Conservation (phyloP, 2,329 filamentous ascomycete genomes). For the Fusarium lateritium region DNA sequence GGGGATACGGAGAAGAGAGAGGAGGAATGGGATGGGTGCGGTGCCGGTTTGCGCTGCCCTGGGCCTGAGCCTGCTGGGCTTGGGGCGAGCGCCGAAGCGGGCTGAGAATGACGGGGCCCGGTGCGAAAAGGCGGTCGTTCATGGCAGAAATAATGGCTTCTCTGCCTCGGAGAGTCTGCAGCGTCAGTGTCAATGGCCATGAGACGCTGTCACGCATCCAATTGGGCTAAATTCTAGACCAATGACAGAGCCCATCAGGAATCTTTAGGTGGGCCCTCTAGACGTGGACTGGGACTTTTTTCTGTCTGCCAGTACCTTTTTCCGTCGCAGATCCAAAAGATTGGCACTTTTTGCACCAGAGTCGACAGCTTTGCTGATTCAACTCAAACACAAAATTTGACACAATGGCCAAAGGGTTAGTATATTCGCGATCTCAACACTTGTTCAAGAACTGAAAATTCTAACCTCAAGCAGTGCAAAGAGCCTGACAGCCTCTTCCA, state of each 20-base stretch:
- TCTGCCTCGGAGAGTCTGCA: slow-evolving; percentile 37
- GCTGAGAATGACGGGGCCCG: slow-evolving; percentile 50
- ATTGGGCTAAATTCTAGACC: slow-evolving; percentile 22
- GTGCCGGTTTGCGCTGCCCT: slow-evolving; percentile 48
- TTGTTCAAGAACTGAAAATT: slow-evolving; percentile 21
- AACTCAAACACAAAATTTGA: slow-evolving; percentile 6
- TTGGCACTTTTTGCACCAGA: slow-evolving; percentile 25
- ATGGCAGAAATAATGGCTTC: slow-evolving; percentile 50
- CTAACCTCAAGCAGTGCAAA: slow-evolving; percentile 54
- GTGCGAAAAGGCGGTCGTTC: slow-evolving; percentile 47
- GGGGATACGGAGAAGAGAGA: slow-evolving; percentile 34
- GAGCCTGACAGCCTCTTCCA: slow-evolving; percentile 61
- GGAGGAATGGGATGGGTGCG: slow-evolving; percentile 35
- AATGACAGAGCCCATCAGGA: slow-evolving; percentile 18
- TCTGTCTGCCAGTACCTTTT: slow-evolving; percentile 43
- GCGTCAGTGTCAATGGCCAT: slow-evolving; percentile 4
- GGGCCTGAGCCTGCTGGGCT: slow-evolving; percentile 8
- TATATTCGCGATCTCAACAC: slow-evolving; percentile 1
- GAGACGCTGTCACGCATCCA: slow-evolving; percentile 21
- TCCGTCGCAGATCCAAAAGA: slow-evolving; percentile 36
- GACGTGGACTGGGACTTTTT: slow-evolving; percentile 45
- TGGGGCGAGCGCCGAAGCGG: slow-evolving; percentile 47
- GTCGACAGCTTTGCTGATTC: slow-evolving; percentile 22
- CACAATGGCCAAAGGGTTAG: slow-evolving; percentile 49
- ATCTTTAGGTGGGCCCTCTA: slow-evolving; percentile 35